A percentile compares a stretch with the other conserved stretches of the same genome.
Conservation (phyloP, 306 rosid species). For the Luffa aegyptiaca region DNA sequence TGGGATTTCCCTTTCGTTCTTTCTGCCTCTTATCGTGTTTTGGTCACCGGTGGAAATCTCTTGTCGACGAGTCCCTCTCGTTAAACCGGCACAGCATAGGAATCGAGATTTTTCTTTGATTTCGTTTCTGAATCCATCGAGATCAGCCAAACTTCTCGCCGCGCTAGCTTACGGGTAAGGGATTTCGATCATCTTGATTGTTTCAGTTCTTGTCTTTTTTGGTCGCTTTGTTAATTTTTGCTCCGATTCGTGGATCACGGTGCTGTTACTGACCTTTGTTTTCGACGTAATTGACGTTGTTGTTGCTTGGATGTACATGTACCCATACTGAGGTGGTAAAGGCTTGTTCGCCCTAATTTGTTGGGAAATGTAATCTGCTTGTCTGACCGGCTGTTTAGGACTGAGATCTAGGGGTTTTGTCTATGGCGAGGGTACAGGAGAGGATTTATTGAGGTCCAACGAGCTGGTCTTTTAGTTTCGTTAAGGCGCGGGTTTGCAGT, state of each 20-base stretch:
- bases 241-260: background rate
- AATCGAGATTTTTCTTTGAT: conserved; percentile 1
- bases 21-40: conserved; percentile 8
- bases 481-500: background rate
- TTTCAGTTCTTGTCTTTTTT: background rate
- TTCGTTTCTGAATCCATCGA: conserved; percentile 9
- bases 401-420: background rate
- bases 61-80: conserved; percentile 5
- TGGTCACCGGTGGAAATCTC: conserved; percentile 21
- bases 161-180: conserved; percentile 37
- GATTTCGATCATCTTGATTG: background rate
- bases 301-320: background rate
- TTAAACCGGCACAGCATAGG: no score
- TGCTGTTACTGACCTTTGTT: background rate
- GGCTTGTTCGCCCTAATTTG: conserved; percentile 8
- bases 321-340: background rate
- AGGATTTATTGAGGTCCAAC: background rate
- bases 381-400: background rate
- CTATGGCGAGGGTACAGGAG: background rate
- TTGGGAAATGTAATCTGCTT: background rate
- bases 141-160: conserved; percentile 26
- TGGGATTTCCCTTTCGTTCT: background rate
- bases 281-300: background rate
- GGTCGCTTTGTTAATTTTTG: background rate
- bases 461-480: background rate